Percentiles rank a stretch among this genome's conserved stretches.
Evolutionary conservation across 768 basidiomycete species (phyloP).

Genomic region (Psilocybe azurescens): DNA sequence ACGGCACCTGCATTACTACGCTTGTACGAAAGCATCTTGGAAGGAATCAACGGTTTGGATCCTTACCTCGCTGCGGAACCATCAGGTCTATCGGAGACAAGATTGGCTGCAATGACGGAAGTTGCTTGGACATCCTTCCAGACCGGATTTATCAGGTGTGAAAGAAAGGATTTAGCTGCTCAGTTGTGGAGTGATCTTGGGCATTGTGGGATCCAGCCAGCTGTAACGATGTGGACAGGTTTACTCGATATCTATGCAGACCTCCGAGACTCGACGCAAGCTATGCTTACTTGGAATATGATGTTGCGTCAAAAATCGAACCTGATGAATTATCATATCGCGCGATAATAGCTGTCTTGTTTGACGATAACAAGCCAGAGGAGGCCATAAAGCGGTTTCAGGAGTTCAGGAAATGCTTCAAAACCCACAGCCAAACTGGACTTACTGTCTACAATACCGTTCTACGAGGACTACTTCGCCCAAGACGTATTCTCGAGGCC

Average conservation of each 20-base stretch:
- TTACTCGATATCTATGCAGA: slow-evolving; percentile 68
- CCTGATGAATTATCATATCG: slow-evolving; percentile 73
- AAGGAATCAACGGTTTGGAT: slow-evolving; percentile 54
- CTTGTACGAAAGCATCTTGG: slow-evolving; percentile 56
- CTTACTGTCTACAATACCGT: slow-evolving; percentile 75
- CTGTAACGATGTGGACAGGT: slow-evolving; percentile 70
- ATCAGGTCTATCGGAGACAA: slow-evolving; percentile 39
- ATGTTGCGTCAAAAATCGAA: slow-evolving; percentile 60
- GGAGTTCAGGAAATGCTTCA: slow-evolving; percentile 48
- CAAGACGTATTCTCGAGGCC: slow-evolving; percentile 44
- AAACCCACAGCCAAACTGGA: slow-evolving; percentile 28
- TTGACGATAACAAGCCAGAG: slow-evolving; percentile 52
- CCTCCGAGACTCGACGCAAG: slow-evolving; percentile 53
- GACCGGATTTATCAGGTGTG: slow-evolving; percentile 62
- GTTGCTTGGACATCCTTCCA: slow-evolving; percentile 70
- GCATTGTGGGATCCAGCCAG: slow-evolving; percentile 52
- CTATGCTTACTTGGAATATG: slow-evolving; percentile 63
- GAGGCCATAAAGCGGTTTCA: slow-evolving; percentile 57
- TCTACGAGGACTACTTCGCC: slow-evolving; percentile 65
- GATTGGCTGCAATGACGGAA: slow-evolving; percentile 50
- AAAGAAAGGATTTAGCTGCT: slow-evolving; percentile 61
- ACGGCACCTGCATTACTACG: slow-evolving; percentile 40
- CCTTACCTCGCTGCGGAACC: slow-evolving; percentile 58
- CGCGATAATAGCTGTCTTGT: slow-evolving; percentile 69
- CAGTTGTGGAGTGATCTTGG: slow-evolving; percentile 74